Base-by-base conservation (phyloP, 768 basidiomycete species). In the Kwoniella mangroviensis region DNA sequence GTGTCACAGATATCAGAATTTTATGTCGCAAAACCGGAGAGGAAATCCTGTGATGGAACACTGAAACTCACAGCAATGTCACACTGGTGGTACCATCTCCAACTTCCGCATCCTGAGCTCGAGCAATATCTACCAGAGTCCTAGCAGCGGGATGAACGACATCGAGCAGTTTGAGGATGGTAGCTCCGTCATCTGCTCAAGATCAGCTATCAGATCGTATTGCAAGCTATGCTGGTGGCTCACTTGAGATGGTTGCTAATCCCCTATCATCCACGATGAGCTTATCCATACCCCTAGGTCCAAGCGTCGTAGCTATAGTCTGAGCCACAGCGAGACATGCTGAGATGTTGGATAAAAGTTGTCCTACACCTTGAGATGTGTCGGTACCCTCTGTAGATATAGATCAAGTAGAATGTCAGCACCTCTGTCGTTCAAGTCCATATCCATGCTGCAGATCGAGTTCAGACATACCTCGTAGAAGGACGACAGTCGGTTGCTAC, bases 11-110 rank as follows among this genome's bases (percentile, higher is more conserved):
- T 17, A 24, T 70, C 54, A 67, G 68, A 34, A 10, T 2, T 19
- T 10, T 12, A 10, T 53, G 17, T 42, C 55, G 40, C n/a, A 40
- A 22, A 59, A 24, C 3, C 12, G 5, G 34, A 2, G 9, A 15
- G 56, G 34, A 1, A 15, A 40, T 41, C 56, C 34, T 34, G 6
- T 7, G 34, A 34, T 7, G 34, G 34, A 34, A 7, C 34, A 34
- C 34, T 34, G 0, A 19, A 58, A 67, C 78, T 65, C 49, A 79
- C 24, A 99, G 86, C 26, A 99, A 87, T 11, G 97, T 95, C 49
- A 98, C 96, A 51, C 92, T 94, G 19, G 97, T 99, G 42, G 97
- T 99, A 65, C 97, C 97, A 85, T 99, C 97, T 73, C 97, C 97
- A 54, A 97, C 95, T 87, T 98, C 95, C 80, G 98, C 97, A 76